Conservation (phyloP, 2,329 filamentous ascomycete species). For the Aspergillus versicolor region DNA sequence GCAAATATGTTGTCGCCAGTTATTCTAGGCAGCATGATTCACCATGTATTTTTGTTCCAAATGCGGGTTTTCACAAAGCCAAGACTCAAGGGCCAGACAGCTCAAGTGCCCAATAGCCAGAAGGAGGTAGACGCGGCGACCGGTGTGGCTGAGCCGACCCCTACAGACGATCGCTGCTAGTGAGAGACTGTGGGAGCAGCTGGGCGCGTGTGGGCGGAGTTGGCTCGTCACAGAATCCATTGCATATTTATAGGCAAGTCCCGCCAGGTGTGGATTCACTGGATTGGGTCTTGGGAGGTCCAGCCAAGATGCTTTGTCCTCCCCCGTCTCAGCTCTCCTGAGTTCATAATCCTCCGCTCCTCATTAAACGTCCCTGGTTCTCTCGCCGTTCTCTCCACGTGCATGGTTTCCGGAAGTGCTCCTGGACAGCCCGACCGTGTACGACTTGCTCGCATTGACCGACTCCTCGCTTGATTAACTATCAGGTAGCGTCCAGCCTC, state of each 20-base stretch:
- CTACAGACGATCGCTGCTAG: background rate
- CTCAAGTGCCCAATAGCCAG: background rate
- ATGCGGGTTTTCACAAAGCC: background rate
- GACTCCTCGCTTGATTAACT: too few species aligned
- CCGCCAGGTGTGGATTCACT: background rate
- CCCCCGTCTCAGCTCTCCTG: background rate
- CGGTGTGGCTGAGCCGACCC: background rate
- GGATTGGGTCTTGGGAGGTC: background rate
- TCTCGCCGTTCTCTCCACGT: background rate
- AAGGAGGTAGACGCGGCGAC: background rate
- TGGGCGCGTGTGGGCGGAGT: background rate
- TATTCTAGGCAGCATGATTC: too few species aligned
- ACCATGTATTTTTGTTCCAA: background rate
- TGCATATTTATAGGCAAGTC: constrained; percentile 1
- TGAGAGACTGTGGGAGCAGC: background rate
- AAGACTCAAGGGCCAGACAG: background rate
- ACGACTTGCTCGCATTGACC: too few species aligned
- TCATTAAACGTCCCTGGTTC: background rate
- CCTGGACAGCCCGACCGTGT: background rate
- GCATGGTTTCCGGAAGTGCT: constrained; percentile 1
- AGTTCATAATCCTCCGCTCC: background rate
- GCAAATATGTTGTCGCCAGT: too few species aligned
- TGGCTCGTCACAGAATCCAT: background rate
- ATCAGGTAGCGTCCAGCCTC: too few species aligned
- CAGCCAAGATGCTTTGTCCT: constrained; percentile 9